Percentiles rank a stretch among this genome's conserved stretches.
Evolutionary conservation across 2,329 filamentous ascomycete species (phyloP).

Genomic region (Fusarium pilosicola): DNA sequence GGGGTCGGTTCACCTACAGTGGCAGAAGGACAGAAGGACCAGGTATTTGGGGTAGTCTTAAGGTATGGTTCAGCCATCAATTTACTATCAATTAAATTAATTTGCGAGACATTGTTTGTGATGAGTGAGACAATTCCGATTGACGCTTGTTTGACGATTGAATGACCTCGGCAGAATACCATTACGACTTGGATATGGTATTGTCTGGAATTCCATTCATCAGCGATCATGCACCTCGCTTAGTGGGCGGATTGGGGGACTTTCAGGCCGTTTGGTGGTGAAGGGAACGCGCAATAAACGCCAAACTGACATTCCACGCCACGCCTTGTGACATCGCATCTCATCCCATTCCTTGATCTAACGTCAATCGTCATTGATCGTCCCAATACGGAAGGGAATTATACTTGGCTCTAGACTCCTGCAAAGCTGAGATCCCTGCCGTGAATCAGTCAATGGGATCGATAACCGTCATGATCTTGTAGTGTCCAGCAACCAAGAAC

Average conservation of each 20-base stretch:
- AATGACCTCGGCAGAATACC: background rate
- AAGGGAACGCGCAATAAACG: background rate
- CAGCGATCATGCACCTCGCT: no score
- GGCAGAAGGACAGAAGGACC: background rate
- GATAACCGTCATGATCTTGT: background rate
- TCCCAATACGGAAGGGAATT: background rate
- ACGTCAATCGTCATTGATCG: background rate
- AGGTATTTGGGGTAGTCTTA: background rate
- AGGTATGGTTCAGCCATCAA: background rate
- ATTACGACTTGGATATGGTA: background rate
- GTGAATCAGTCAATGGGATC: background rate
- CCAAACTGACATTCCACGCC: background rate
- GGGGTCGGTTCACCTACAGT: background rate
- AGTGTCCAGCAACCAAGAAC: background rate
- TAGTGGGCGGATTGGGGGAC: background rate
- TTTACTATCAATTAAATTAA: background rate
- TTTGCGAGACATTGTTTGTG: background rate
- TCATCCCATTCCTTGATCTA: background rate
- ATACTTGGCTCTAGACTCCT: background rate
- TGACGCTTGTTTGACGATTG: fast-evolving
- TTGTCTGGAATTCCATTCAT: background rate
- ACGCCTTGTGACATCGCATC: background rate
- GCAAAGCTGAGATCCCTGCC: background rate
- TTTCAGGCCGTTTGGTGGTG: background rate
- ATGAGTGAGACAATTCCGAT: background rate